phyloP scores from a whole-genome alignment of 805 yeast species.

The Saturnispora bothae region DNA sequence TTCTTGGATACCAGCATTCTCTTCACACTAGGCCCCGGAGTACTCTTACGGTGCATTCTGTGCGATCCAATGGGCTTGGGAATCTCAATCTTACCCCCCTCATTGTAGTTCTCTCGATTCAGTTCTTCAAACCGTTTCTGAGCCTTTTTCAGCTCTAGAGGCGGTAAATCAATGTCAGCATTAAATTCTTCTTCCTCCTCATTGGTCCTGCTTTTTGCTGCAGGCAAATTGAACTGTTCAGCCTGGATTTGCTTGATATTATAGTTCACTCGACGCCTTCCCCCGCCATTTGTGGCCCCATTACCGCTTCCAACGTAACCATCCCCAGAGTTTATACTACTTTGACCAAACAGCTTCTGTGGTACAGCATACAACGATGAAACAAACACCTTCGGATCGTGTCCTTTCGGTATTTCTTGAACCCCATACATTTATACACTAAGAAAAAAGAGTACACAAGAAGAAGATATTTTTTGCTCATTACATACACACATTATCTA shows the following conservation, averaged over 20 bases:
- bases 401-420: slow-evolving; percentile 23
- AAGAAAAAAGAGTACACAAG: background rate
- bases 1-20: slow-evolving; percentile 32
- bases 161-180: slow-evolving; percentile 9
- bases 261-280: slow-evolving; percentile 27
- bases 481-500: background rate
- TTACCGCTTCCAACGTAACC: background rate
- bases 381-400: slow-evolving; percentile 17
- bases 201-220: slow-evolving; percentile 6
- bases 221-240: slow-evolving; percentile 15
- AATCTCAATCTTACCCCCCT: slow-evolving; percentile 25
- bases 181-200: slow-evolving; percentile 9
- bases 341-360: background rate
- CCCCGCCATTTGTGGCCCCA: slow-evolving; percentile 5
- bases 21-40: slow-evolving; percentile 27
- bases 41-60: slow-evolving; percentile 13
- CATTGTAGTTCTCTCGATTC: slow-evolving; percentile 35
- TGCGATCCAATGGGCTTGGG: slow-evolving; percentile 24
- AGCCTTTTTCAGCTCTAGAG: slow-evolving; percentile 27
- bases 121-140: slow-evolving; percentile 31
- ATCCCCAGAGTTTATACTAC: background rate
- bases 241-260: slow-evolving; percentile 25
- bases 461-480: slow-evolving; percentile 1
- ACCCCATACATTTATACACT: slow-evolving; percentile 18
- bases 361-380: slow-evolving; percentile 19